Evolutionary conservation across 345 rosid species (phyloP).

Genomic region (Draba incana): DNA sequence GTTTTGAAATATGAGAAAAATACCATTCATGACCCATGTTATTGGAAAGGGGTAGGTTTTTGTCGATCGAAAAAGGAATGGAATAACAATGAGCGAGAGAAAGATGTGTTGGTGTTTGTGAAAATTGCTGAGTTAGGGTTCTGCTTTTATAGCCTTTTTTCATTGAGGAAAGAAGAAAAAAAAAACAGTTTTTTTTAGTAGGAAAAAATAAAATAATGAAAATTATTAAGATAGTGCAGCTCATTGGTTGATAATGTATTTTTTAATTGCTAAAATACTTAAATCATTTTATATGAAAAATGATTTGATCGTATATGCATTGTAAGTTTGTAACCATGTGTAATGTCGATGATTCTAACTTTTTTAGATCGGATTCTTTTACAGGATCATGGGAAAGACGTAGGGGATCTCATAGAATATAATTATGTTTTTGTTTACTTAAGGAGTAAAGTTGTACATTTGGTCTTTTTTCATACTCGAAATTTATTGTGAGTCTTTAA

Average conservation of each 20-base stretch:
- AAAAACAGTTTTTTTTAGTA: not conserved
- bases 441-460: too few relatives aligned
- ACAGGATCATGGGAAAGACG: slow-evolving; percentile 15
- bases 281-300: not conserved
- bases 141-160: slow-evolving; percentile 37
- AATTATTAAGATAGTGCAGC: slow-evolving; percentile 33
- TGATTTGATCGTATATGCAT: slow-evolving; percentile 24
- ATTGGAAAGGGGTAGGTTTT: slow-evolving; percentile 9
- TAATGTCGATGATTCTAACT: slow-evolving; percentile 21
- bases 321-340: slow-evolving; percentile 37
- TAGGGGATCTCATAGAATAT: slow-evolving; percentile 8
- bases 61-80: not conserved
- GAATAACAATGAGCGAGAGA: not conserved
- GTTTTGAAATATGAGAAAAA: not conserved
- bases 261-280: not conserved
- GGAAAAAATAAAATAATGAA: not conserved
- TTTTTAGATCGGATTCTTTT: slow-evolving; percentile 23
- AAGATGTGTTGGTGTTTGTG: slow-evolving; percentile 1
- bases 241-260: slow-evolving; percentile 31
- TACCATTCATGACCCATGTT: slow-evolving; percentile 46
- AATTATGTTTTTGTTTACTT: too few relatives aligned
- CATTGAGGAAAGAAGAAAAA: not conserved
- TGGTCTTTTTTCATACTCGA: too few relatives aligned
- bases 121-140: slow-evolving; percentile 5
- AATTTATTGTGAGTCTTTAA: too few relatives aligned